Base-by-base conservation (phyloP, 2,329 filamentous ascomycete genomes). In the Teratosphaeria epicoccoides region DNA sequence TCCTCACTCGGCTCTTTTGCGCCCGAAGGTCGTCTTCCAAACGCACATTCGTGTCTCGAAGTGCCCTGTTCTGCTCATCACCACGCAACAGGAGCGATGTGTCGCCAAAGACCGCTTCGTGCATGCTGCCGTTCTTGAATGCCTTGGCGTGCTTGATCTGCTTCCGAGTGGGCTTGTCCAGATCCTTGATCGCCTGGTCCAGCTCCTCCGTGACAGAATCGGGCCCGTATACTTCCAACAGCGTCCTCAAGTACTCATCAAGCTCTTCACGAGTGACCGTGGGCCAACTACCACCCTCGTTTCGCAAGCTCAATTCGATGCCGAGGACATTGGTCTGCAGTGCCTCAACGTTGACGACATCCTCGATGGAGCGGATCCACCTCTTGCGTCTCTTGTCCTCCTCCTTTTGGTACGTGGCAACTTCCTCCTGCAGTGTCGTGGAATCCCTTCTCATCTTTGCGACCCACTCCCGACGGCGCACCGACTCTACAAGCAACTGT, bases 91-190 rank as follows among this genome's bases (percentile, higher is more conserved):
- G 72, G 9, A 96, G 77, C 1, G 88, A 91, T 58, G 87, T 94
- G 62, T 85, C 82, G n/a, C 88, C 88, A 55, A 96, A 78, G 2
- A 81, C 82, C n/a, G 85, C 84, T 66, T 97, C 93, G 62, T 96
- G 89, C 33, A 97, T 80, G 64, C 93, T 97, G 14, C 93, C 93
- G 64, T 94, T 93, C 66, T 96, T 96, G 74, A 98, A 97, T 4
- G 88, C 89, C 67, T 91, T 95, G 6, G 93, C 81, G 52, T 88
- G 82, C 68, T 88, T 90, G 55, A 84, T 81, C 65, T 95, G 90
- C 66, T 93, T 88, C 61, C 85, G 88, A 0, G 88, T 93, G 2
- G 91, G 89, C 51, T 79, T 81, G 65, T 84, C 84, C 12, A 97
- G 76, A 50, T 95, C 89, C 55, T 83, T 82, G 54, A 94, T 78